Evolutionary conservation across 1,139 yeast genomes (phyloP), one percentile per base, ranked within the genome.

Genomic region (Debaryomyces udenii): DNA sequence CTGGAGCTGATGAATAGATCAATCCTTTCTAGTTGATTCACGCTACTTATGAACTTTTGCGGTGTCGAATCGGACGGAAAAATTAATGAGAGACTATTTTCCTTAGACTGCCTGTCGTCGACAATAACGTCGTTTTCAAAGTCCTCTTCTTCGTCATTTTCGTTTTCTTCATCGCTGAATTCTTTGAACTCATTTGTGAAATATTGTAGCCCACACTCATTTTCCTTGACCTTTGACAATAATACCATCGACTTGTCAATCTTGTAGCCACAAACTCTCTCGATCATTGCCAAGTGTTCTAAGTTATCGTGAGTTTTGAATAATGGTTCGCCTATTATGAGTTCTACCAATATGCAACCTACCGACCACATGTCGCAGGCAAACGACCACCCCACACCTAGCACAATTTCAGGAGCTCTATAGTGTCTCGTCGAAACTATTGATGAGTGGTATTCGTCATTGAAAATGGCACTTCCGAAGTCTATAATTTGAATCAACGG

Each of bases 331-430:
- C 99, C 99, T 23, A 95, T 88, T 38, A 88, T 83, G 39, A 94
- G 68, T 64, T 94, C 99, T 9, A 90, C 91, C 33, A 94, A 68
- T 11, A 94, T 90, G 61, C 99, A 91, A 1, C 97, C 99, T 42
- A 93, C 76, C 1, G 96, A 88, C 99, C 99, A 94, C 66, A 93
- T 71, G 62, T 94, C 99, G 63, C 99, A 93, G 1, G 91, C 89
- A 50, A 76, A 84, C 3, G 89, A 81, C 93, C 99, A 94, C 28
- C 98, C 98, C 27, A 81, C 76, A 1, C 97, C 97, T 28, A 94
- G 67, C 2, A 93, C 91, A 50, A 94, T 90, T 61, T 94, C 99
- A 0, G 99, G 99, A 0, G 99, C 99, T 43, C 99, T 73, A 64
- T 94, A 94, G 64, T 94, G 99, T 42, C 99, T 75, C 2, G 99